Base-by-base conservation (phyloP, 768 basidiomycete genomes). In the Sarcodon sp. region DNA sequence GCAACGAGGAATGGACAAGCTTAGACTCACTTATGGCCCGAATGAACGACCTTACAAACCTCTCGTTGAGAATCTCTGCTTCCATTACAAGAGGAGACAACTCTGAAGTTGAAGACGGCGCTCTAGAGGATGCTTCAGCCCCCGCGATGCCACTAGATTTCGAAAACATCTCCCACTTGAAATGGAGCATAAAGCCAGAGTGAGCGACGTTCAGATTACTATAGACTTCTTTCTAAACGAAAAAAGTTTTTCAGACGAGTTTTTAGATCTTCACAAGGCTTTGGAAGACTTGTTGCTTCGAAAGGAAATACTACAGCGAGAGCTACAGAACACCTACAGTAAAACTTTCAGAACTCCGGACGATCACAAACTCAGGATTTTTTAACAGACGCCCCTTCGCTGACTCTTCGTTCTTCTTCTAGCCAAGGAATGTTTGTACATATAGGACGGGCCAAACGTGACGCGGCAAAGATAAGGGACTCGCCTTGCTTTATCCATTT, bases 371-470 rank as follows among this genome's bases (percentile, higher is more conserved):
- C 21, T 50, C 43, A 32, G 9, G 15, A 10, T 12, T 0, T 31
- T 11, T 35, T 11, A 39, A 43, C 45, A 90, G 87, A 67, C 62
- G 75, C 80, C 1, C 77, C 83, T 18, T 87, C 87, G 10, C 57
- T 90, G 51, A 80, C 84, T 10, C 68, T 91, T 41, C 79, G 86
- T 35, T 75, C 77, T 21, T 81, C 75, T 0, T 72, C 79, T 13
- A 71, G 71, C 8, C 77, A 80, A 39, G 88, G 88, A 5, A 76
- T 81, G 70, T 83, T 86, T 59, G 72, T 89, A 37, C 87, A 89
- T 53, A 64, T 90, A 27, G 68, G 71, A 27, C 77, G 72, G 54
- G 65, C 71, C 5, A 87, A 78, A 60, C 77, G 80, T 31, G 83
- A 87, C 51, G 72, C 71, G 44, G 55, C 57, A 10, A 71, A 64